These are phyloP conservation scores for Atkinsonella hypoxylon DNA, from an alignment of 2,329 filamentous ascomycete genomes.

Conservation along the genomic window DNA sequence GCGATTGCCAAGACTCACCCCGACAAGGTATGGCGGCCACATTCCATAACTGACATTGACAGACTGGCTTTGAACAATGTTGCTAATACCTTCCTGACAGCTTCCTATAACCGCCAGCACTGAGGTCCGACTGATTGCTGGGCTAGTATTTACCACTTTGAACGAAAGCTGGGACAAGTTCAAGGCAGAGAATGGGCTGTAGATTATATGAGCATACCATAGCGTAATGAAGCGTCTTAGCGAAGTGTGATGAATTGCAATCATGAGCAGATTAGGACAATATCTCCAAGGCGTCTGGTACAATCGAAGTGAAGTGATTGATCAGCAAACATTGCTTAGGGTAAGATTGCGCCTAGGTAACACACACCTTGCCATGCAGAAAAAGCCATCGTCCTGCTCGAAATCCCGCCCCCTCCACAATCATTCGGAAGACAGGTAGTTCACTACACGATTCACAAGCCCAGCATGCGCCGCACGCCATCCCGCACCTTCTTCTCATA, in stretches of 20 bases:
- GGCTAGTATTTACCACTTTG: constrained; percentile 52
- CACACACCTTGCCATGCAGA: constrained; percentile 7
- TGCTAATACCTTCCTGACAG: constrained; percentile 24
- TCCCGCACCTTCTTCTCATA: constrained; percentile 81
- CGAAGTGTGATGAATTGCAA: too few species aligned
- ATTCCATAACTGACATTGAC: too few species aligned
- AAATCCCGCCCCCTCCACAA: neutral
- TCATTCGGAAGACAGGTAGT: neutral
- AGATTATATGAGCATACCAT: constrained; percentile 4
- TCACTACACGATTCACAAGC: constrained; percentile 45
- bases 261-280: neutral
- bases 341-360: constrained; percentile 11
- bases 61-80: too few species aligned
- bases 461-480: constrained; percentile 68
- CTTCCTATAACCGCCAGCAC: constrained; percentile 52
- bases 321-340: neutral
- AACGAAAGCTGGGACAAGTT: constrained; percentile 68
- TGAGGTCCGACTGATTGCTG: constrained; percentile 54
- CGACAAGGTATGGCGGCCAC: constrained; percentile 64
- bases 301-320: neutral
- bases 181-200: constrained; percentile 56
- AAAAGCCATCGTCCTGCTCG: neutral
- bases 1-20: constrained; percentile 97
- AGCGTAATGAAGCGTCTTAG: constrained; percentile 3
- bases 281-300: neutral